These are phyloP conservation scores for Cicer chorassanicum DNA, from an alignment of 306 rosid species.

Conservation along the genomic window DNA sequence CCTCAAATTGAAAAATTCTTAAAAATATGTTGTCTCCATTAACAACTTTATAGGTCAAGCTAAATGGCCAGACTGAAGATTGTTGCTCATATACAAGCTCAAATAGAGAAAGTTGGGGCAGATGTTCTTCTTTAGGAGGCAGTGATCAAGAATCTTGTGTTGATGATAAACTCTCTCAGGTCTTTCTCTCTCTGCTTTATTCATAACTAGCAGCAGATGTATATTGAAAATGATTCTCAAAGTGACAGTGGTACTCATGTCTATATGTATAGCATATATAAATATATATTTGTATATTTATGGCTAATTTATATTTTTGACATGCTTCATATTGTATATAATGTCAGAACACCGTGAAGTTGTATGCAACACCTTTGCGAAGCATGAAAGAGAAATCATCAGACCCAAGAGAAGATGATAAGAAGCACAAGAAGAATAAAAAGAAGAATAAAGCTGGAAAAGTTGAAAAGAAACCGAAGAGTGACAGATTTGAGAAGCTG, in stretches of 20 bases:
- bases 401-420: slow-evolving; percentile 51
- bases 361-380: slow-evolving; percentile 62
- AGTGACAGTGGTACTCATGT: neutral
- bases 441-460: slow-evolving; percentile 49
- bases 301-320: neutral
- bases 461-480: slow-evolving; percentile 63
- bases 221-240: slow-evolving; percentile 25
- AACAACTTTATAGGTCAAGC: slow-evolving; percentile 67
- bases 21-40: neutral
- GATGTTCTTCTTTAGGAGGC: slow-evolving; percentile 97
- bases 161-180: slow-evolving; percentile 70
- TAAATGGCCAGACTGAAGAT: slow-evolving; percentile 73
- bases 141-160: slow-evolving; percentile 84
- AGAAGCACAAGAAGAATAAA: slow-evolving; percentile 54
- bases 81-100: slow-evolving; percentile 95
- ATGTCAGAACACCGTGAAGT: slow-evolving; percentile 59
- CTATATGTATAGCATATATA: too few species aligned
- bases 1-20: neutral
- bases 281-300: neutral
- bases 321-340: slow-evolving; percentile 23
- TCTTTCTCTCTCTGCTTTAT: slow-evolving; percentile 37
- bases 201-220: slow-evolving; percentile 10
- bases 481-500: slow-evolving; percentile 73
- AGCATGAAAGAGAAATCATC: slow-evolving; percentile 53
- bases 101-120: slow-evolving; percentile 98